Evolutionary conservation across 805 yeast genomes (phyloP).

Genomic region (Ogataea naganishii): DNA sequence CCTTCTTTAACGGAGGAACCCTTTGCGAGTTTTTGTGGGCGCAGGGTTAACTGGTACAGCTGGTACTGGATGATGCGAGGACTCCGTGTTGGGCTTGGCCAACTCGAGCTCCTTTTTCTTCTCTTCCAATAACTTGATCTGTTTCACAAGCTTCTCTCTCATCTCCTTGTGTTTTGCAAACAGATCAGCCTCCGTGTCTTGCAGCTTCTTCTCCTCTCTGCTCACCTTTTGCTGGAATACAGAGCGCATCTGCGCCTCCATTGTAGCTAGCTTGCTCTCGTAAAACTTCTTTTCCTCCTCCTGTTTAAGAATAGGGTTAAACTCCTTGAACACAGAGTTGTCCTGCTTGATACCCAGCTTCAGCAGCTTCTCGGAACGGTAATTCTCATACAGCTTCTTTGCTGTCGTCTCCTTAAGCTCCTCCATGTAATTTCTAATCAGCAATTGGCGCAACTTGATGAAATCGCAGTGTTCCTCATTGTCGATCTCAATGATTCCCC

Average conservation of each 20-base stretch:
- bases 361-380: slow-evolving; percentile 74
- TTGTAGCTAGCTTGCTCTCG: slow-evolving; percentile 85
- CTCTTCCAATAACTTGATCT: slow-evolving; percentile 84
- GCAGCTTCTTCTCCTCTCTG: slow-evolving; percentile 95
- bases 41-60: slow-evolving; percentile 28
- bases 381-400: slow-evolving; percentile 72
- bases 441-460: slow-evolving; percentile 76
- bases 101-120: slow-evolving; percentile 73
- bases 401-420: slow-evolving; percentile 85
- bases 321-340: slow-evolving; percentile 84
- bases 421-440: slow-evolving; percentile 85
- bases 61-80: slow-evolving; percentile 33
- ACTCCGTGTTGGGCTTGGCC: slow-evolving; percentile 40
- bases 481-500: slow-evolving; percentile 87
- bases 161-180: slow-evolving; percentile 94
- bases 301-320: slow-evolving; percentile 86
- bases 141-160: slow-evolving; percentile 88
- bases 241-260: slow-evolving; percentile 94
- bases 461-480: slow-evolving; percentile 86
- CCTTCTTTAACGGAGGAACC: slow-evolving; percentile 61
- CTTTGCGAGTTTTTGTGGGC: slow-evolving; percentile 63
- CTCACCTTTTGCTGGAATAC: slow-evolving; percentile 94
- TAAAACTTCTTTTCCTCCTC: slow-evolving; percentile 91
- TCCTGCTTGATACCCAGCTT: slow-evolving; percentile 89
- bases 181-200: slow-evolving; percentile 93